A percentile compares a stretch with the other conserved stretches of the same genome.
Evolutionary conservation across 305 asterid species (phyloP).

Genomic region (Fraxinus sp.): DNA sequence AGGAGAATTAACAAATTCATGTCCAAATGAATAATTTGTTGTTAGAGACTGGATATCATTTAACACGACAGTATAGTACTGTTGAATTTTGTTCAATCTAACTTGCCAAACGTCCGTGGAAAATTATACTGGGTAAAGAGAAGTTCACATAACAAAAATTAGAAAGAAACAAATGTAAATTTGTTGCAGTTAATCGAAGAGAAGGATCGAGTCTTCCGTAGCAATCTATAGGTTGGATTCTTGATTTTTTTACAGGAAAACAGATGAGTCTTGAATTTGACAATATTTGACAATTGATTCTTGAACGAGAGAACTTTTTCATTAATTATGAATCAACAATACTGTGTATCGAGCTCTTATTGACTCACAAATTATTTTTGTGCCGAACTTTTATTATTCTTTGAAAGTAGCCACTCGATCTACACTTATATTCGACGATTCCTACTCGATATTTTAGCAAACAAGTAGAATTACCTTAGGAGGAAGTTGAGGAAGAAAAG

Average conservation of each 20-base stretch:
- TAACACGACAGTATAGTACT: too few species aligned
- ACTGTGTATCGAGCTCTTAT: not conserved
- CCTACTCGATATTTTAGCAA: not conserved
- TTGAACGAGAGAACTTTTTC: not conserved
- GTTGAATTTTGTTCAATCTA: too few species aligned
- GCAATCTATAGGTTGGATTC: not conserved
- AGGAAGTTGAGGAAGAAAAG: conserved; percentile 60
- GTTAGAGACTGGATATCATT: not conserved
- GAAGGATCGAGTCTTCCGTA: not conserved
- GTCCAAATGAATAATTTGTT: not conserved
- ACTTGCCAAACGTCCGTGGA: too few species aligned
- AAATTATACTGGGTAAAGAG: too few species aligned
- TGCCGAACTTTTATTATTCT: too few species aligned
- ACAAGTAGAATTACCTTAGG: conserved; percentile 41
- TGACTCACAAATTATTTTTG: not conserved
- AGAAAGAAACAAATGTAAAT: not conserved
- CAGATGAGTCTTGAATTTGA: not conserved
- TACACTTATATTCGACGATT: not conserved
- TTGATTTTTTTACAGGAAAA: not conserved
- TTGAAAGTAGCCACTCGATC: not conserved
- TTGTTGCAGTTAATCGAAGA: not conserved
- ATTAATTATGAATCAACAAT: not conserved
- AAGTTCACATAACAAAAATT: too few species aligned
- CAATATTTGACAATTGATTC: not conserved
- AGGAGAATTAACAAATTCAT: too few species aligned